Conservation (phyloP, 2,329 filamentous ascomycete genomes). For the Hymenoscyphus fructigenus region DNA sequence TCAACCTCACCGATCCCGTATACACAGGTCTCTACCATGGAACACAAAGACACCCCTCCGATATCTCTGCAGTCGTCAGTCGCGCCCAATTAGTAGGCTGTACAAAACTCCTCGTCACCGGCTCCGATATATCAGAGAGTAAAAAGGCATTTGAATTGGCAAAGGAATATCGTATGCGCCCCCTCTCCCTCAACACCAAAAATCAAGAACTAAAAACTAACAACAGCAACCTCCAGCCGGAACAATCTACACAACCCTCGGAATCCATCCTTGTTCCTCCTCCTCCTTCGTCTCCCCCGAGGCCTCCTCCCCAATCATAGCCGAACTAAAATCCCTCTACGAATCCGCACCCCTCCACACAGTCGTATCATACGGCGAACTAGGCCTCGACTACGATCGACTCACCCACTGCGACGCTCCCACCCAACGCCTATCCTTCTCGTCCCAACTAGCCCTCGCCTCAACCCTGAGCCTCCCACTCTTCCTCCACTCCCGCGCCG, state of each 20-base stretch:
- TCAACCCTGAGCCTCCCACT: constrained; percentile 70
- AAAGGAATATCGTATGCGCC: constrained; percentile 62
- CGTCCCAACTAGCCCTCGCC: constrained; percentile 55
- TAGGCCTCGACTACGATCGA: constrained; percentile 94
- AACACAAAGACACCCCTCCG: constrained; percentile 70
- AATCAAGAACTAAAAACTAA: neutral
- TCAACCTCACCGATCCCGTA: constrained; percentile 92
- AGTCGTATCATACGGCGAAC: constrained; percentile 81
- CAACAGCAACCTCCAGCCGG: constrained; percentile 69
- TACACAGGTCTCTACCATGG: constrained; percentile 84
- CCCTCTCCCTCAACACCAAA: constrained; percentile 18
- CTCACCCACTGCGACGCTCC: constrained; percentile 77
- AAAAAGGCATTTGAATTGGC: constrained; percentile 72
- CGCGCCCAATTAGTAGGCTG: constrained; percentile 78
- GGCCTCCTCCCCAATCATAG: constrained; percentile 50
- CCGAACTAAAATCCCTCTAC: constrained; percentile 64
- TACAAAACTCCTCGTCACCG: constrained; percentile 87
- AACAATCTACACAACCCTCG: constrained; percentile 84
- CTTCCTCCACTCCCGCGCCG: constrained; percentile 89
- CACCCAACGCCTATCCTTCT: constrained; percentile 82
- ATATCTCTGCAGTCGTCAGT: constrained; percentile 74
- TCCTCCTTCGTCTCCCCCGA: constrained; percentile 70
- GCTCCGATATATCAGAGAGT: constrained; percentile 80
- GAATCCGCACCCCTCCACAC: constrained; percentile 46
- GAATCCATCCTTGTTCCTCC: constrained; percentile 89